Conservation (phyloP, 208 protist species). For the Trypanosoma cruzi region DNA sequence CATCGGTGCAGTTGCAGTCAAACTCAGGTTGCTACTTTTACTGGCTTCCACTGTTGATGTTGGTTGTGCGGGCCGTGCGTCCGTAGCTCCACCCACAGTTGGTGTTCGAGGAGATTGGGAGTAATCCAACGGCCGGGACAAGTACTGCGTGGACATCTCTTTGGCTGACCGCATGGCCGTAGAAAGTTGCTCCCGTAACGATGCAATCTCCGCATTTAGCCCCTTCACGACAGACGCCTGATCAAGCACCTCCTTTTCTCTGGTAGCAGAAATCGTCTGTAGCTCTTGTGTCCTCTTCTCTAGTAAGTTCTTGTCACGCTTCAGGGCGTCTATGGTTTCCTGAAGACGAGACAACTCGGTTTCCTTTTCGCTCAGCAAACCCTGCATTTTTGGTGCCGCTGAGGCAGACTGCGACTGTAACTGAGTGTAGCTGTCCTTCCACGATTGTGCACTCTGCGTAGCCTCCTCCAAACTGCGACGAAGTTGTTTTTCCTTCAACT, state of each 20-base stretch:
- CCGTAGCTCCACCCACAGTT: not conserved
- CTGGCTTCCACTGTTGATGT: not conserved
- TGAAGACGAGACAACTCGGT: constrained; percentile 44
- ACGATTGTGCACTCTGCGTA: constrained; percentile 42
- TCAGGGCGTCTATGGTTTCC: constrained; percentile 31
- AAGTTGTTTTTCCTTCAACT: constrained; percentile 47
- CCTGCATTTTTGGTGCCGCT: constrained; percentile 37
- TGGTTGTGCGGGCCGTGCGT: not conserved
- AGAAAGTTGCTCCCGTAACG: constrained; percentile 38
- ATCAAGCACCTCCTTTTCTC: constrained; percentile 15
- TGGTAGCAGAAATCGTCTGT: constrained; percentile 21
- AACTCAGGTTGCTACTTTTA: not conserved
- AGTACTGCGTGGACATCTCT: not conserved
- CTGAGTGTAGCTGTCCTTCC: constrained; percentile 53
- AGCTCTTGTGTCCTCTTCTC: constrained; percentile 50
- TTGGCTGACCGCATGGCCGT: constrained; percentile 5
- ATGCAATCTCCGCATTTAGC: constrained; percentile 46
- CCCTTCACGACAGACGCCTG: constrained; percentile 32
- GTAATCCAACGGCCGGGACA: not conserved
- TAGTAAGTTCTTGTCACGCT: constrained; percentile 43
- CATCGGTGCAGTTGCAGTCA: not conserved
- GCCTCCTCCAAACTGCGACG: constrained; percentile 48
- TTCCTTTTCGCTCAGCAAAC: constrained; percentile 45
- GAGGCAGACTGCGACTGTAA: constrained; percentile 46
- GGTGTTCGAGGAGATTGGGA: not conserved